Base-by-base conservation (phyloP, 2,329 filamentous ascomycete species). In the Paecilomyces formosus region DNA sequence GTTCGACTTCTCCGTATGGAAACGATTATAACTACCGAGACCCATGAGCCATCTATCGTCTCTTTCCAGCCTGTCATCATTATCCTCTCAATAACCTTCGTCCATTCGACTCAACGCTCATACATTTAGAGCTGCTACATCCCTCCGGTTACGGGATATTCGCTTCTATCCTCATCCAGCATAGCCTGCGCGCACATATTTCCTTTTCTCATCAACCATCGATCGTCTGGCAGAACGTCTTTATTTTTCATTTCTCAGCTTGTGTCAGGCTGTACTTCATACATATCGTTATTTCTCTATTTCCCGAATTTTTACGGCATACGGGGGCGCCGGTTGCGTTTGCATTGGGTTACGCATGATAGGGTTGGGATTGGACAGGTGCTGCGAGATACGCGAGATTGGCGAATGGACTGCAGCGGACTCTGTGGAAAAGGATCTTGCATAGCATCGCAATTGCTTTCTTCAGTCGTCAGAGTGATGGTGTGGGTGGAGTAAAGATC, bases 401-500 rank as follows among this genome's bases (percentile, higher is more conserved):
- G n/a, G 35, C 6, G n/a, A 45, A 21, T 3, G 39, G 18, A 15
- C 39, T 45, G 39, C 18, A 18, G 5, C 39, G 9, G 39, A 21
- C 5, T 6, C 39, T 21, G 39, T 7, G 5, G 7, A 21, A n/a
- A 15, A n/a, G n/a, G n/a, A 21, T 45, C 4, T 9, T 4, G 39
- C 15, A 45, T 15, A n/a, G 35, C 39, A 18, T 45, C n/a, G 15
- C 39, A 18, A n/a, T n/a, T 18, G 18, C n/a, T 18, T 26, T 45
- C 8, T 45, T n/a, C n/a, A 3, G 39, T 45, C 15, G 5, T 45
- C 2, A n/a, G 39, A 3, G 7, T 45, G 39, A 18, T 39, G 35
- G n/a, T 18, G 13, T 53, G 9, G 60, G 59, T 68, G 31, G 12
- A 76, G 39, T n/a, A 45, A 45, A 45, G 39, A 21, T n/a, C n/a